These are phyloP conservation scores for Fusarium tjaetaba DNA, from an alignment of 2,329 filamentous ascomycete species.

Conservation along the genomic window DNA sequence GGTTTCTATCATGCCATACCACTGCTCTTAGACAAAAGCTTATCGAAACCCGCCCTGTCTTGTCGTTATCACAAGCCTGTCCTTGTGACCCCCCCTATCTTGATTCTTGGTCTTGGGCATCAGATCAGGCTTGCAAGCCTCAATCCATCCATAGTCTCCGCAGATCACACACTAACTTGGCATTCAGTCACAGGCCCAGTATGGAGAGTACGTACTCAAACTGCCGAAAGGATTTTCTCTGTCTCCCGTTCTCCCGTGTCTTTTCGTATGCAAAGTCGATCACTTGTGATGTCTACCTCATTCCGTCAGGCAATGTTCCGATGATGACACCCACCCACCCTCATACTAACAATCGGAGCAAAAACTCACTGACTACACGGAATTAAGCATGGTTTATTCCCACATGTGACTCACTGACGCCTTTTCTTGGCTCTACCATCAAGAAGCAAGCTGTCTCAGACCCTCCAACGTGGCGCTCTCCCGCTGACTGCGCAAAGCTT, in stretches of 20 bases:
- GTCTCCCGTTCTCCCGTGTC: not conserved
- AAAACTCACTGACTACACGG: not conserved
- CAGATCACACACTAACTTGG: slow-evolving; percentile 8
- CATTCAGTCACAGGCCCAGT: not conserved
- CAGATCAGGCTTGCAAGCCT: slow-evolving; percentile 14
- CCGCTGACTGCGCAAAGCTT: slow-evolving; percentile 20
- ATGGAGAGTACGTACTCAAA: slow-evolving; percentile 11
- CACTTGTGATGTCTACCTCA: not conserved
- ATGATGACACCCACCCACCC: not conserved
- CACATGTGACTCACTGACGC: slow-evolving; percentile 33
- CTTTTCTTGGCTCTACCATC: not conserved
- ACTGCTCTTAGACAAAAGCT: slow-evolving; percentile 18
- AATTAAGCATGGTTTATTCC: not conserved
- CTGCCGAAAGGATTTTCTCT: slow-evolving; percentile 10
- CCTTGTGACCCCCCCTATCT: slow-evolving; percentile 7
- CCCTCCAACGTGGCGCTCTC: slow-evolving; percentile 22
- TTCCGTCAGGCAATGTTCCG: not conserved
- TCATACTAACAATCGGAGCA: not conserved
- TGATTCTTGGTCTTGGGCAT: not conserved
- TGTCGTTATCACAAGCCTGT: slow-evolving; percentile 13
- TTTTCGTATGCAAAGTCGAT: not conserved
- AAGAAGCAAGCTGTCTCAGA: not conserved
- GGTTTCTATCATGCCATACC: slow-evolving; percentile 2
- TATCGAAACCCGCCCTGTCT: not conserved
- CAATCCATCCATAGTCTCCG: not conserved